Percentiles rank a stretch among this genome's conserved stretches.
These are phyloP conservation scores for Gaeumannomyces sp. DNA, from an alignment of 2,329 filamentous ascomycete genomes.

Conservation along the genomic window DNA sequence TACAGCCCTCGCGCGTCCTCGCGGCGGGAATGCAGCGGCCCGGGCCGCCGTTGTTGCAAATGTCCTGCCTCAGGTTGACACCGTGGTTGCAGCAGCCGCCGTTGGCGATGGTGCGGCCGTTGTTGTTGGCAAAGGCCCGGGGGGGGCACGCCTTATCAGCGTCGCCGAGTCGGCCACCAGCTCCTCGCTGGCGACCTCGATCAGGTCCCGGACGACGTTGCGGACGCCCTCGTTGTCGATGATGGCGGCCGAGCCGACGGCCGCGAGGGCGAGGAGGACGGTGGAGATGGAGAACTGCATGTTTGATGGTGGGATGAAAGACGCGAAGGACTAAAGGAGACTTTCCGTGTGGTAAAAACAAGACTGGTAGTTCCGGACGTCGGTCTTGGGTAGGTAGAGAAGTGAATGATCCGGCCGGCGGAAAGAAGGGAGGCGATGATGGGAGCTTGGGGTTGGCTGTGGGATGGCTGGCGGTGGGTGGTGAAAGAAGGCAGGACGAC, in stretches of 20 bases:
- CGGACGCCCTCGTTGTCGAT: background rate
- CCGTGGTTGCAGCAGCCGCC: background rate
- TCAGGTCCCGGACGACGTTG: slow-evolving; percentile 18
- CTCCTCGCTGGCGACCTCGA: slow-evolving; percentile 14
- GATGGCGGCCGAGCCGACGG: background rate
- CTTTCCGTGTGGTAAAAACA: too few species aligned
- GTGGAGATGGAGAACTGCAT: slow-evolving; percentile 4
- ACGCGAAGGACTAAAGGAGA: background rate
- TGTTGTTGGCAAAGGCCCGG: background rate
- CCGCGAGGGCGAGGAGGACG: background rate
- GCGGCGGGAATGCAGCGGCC: background rate
- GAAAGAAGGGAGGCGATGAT: background rate
- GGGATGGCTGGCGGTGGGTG: background rate
- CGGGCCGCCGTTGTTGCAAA: background rate
- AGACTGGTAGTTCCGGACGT: too few species aligned
- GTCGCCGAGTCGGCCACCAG: too few species aligned
- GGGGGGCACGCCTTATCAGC: background rate
- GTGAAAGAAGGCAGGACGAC: background rate
- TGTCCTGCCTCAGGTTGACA: background rate
- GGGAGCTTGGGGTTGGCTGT: background rate
- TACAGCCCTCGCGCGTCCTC: background rate
- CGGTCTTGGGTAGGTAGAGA: background rate
- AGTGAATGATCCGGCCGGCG: slow-evolving; percentile 1
- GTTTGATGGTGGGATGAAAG: background rate
- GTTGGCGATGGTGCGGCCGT: background rate